Conservation (phyloP, 139 green algal genomes). For the Coelastrella sp. region DNA sequence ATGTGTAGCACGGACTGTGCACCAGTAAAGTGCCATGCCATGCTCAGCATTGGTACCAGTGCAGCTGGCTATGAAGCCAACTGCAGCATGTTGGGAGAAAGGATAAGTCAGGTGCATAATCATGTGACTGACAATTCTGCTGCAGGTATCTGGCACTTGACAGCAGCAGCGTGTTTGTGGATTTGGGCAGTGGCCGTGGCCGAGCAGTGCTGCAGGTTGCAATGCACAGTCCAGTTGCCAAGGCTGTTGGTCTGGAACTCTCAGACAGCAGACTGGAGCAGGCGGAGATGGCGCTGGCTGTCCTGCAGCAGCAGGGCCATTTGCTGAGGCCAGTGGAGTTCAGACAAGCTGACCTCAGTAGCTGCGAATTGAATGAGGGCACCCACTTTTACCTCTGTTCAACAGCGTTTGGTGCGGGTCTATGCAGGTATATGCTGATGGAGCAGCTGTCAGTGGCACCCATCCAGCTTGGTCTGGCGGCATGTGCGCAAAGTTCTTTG, state of each 20-base stretch:
- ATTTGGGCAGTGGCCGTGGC: constrained; percentile 60
- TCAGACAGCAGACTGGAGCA: constrained; percentile 55
- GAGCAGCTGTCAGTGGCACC: not conserved
- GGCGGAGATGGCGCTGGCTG: constrained; percentile 44
- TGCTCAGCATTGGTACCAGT: too few species aligned
- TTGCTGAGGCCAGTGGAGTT: constrained; percentile 51
- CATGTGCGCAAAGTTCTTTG: too few species aligned
- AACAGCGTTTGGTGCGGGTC: constrained; percentile 56
- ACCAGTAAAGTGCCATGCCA: too few species aligned
- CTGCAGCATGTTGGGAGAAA: too few species aligned
- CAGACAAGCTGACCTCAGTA: constrained; percentile 50
- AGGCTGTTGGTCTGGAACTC: constrained; percentile 60
- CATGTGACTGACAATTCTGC: not conserved
- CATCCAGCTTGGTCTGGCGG: too few species aligned
- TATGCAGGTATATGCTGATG: constrained; percentile 31
- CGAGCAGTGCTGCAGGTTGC: constrained; percentile 47
- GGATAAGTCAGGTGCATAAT: too few species aligned
- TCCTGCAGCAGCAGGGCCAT: constrained; percentile 37
- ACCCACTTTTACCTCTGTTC: constrained; percentile 60
- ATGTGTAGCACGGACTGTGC: too few species aligned
- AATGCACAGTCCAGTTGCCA: not conserved
- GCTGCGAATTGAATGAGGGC: constrained; percentile 41
- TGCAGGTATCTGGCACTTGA: constrained; percentile 34
- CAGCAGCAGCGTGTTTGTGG: constrained; percentile 36
- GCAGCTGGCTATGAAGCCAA: too few species aligned